These are phyloP conservation scores for Saturnispora besseyi DNA, from an alignment of 805 yeast species.

Conservation along the genomic window DNA sequence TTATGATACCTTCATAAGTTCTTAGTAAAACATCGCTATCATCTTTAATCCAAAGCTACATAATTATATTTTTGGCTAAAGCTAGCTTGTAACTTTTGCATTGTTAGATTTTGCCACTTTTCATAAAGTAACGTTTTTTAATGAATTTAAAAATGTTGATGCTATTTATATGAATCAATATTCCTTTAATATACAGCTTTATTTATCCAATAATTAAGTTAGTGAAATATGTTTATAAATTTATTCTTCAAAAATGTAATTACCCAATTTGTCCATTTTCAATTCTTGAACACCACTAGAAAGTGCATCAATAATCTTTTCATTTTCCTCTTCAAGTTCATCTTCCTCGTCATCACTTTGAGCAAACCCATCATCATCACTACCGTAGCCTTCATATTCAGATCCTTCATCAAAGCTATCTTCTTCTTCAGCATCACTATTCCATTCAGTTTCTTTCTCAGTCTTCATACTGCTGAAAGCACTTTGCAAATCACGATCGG, in stretches of 20 bases:
- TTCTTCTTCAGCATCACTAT: slow-evolving; percentile 12
- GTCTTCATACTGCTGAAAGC: slow-evolving; percentile 44
- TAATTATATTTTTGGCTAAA: no score
- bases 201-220: not conserved
- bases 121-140: no score
- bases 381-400: slow-evolving; percentile 20
- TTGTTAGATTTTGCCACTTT: no score
- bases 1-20: no score
- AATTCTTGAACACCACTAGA: slow-evolving; percentile 53
- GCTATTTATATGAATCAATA: not conserved
- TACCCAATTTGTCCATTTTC: slow-evolving; percentile 76
- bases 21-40: no score
- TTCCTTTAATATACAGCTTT: not conserved
- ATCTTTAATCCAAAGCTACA: no score
- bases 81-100: no score
- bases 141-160: no score
- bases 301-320: slow-evolving; percentile 60
- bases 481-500: slow-evolving; percentile 58
- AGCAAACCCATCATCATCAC: slow-evolving; percentile 17
- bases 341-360: slow-evolving; percentile 29
- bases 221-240: not conserved
- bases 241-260: slow-evolving; percentile 54
- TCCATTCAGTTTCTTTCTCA: slow-evolving; percentile 16
- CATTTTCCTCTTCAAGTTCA: slow-evolving; percentile 31
- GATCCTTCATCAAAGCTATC: slow-evolving; percentile 14